A percentile compares a stretch with the other conserved stretches of the same genome.
Evolutionary conservation across 805 yeast genomes (phyloP).

Genomic region (Nakazawaea anatomiae): DNA sequence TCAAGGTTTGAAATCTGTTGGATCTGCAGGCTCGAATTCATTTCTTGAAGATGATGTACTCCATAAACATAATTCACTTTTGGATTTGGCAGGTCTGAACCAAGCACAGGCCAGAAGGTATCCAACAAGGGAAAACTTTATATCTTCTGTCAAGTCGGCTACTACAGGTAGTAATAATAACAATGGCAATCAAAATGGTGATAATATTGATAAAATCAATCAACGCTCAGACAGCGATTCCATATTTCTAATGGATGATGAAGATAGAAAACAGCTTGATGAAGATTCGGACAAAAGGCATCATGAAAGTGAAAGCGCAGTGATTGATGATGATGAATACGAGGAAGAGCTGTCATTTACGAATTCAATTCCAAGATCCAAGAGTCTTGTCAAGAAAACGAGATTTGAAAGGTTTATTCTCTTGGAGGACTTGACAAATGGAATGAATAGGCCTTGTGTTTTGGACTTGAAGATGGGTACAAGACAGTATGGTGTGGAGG

Average conservation of each 20-base stretch:
- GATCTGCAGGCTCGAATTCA: not conserved
- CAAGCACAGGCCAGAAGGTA: not conserved
- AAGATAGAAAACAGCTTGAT: slow-evolving; percentile 15
- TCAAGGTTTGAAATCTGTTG: not conserved
- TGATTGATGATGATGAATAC: slow-evolving; percentile 12
- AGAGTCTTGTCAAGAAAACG: slow-evolving; percentile 34
- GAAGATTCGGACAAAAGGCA: not conserved
- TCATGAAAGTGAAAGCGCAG: slow-evolving; percentile 12
- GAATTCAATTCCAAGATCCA: not conserved
- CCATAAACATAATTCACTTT: slow-evolving; percentile 14
- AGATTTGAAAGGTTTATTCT: slow-evolving; percentile 77
- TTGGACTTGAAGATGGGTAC: slow-evolving; percentile 97
- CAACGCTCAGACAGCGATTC: slow-evolving; percentile 24
- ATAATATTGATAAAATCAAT: too few relatives aligned
- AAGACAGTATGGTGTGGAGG: slow-evolving; percentile 96
- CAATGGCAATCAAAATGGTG: too few relatives aligned
- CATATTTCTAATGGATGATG: slow-evolving; percentile 42
- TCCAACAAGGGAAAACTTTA: slow-evolving; percentile 10
- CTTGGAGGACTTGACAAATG: slow-evolving; percentile 84
- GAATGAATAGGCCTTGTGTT: slow-evolving; percentile 82
- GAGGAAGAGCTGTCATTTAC: not conserved
- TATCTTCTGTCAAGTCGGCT: slow-evolving; percentile 16
- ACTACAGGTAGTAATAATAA: not conserved
- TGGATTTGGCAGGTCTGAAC: slow-evolving; percentile 17
- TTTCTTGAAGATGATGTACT: not conserved